A percentile compares a stretch with the other conserved stretches of the same genome.
Evolutionary conservation across 1,284 basidiomycete genomes (phyloP).

Genomic region (Ceratobasidium sp.): DNA sequence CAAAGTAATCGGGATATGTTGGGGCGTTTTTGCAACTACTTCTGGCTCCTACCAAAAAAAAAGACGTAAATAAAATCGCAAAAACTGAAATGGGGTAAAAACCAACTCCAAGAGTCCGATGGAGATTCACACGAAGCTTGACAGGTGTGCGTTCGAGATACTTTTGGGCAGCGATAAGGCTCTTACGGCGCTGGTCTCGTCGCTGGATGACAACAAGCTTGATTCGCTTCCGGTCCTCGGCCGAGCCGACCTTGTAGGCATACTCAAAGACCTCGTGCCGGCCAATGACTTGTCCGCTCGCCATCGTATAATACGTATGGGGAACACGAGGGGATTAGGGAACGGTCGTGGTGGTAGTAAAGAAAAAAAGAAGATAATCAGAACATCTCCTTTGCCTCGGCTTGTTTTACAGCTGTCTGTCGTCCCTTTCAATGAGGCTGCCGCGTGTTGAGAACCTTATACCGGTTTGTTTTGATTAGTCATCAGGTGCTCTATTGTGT

Average conservation of each 20-base stretch:
- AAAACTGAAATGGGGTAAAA: background rate
- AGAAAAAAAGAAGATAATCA: slow-evolving; percentile 10
- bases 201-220: slow-evolving; percentile 44
- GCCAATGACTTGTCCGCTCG: slow-evolving; percentile 32
- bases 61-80: slow-evolving; percentile 1
- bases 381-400: slow-evolving; percentile 1
- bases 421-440: slow-evolving; percentile 32
- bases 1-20: slow-evolving; percentile 29
- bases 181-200: slow-evolving; percentile 34
- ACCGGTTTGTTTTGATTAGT: background rate
- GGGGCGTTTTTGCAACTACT: slow-evolving; percentile 6
- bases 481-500: background rate
- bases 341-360: background rate
- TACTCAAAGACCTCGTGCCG: slow-evolving; percentile 42
- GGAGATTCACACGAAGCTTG: slow-evolving; percentile 33
- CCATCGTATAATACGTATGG: background rate
- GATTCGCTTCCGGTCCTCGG: slow-evolving; percentile 35
- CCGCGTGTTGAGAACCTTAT: slow-evolving; percentile 19
- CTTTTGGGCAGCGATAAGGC: slow-evolving; percentile 22
- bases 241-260: slow-evolving; percentile 14
- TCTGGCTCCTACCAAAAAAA: slow-evolving; percentile 32
- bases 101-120: slow-evolving; percentile 26
- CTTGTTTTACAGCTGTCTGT: background rate
- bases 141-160: slow-evolving; percentile 23
- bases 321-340: slow-evolving; percentile 1